phyloP scores from a whole-genome alignment of 257 asterid species.

The Forsythia suspensa region DNA sequence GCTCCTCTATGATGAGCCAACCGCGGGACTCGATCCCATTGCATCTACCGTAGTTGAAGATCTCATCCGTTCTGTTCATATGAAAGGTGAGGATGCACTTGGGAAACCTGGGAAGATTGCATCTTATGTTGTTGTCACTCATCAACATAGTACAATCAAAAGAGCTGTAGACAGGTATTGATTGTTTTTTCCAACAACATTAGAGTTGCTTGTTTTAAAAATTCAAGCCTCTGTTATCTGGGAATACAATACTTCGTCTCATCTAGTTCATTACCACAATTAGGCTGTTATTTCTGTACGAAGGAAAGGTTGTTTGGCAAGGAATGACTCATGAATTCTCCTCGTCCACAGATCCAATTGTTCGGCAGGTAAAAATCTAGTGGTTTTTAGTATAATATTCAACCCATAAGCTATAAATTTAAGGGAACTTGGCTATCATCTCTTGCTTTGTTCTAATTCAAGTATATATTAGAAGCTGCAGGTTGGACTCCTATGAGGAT shows the following conservation, averaged over 20 bases:
- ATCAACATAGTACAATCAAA: slow-evolving; percentile 96
- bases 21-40: slow-evolving; percentile 99
- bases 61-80: slow-evolving; percentile 93
- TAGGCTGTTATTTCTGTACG: slow-evolving; percentile 79
- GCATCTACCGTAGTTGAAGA: slow-evolving; percentile 98
- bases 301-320: slow-evolving; percentile 94
- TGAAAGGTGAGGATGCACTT: slow-evolving; percentile 77
- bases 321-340: slow-evolving; percentile 94
- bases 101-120: slow-evolving; percentile 88
- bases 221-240: slow-evolving; percentile 10
- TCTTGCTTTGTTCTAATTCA: too few relatives aligned
- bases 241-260: neutral
- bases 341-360: slow-evolving; percentile 82
- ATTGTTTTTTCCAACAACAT: slow-evolving; percentile 11
- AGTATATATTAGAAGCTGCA: too few relatives aligned
- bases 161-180: slow-evolving; percentile 94
- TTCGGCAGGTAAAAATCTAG: slow-evolving; percentile 65
- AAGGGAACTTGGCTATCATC: neutral
- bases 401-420: neutral
- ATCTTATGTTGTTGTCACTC: slow-evolving; percentile 91
- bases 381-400: neutral
- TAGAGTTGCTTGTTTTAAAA: slow-evolving; percentile 9
- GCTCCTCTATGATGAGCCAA: slow-evolving; percentile 93
- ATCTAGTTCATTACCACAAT: slow-evolving; percentile 19
- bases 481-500: too few relatives aligned